Percentiles rank a stretch among this genome's conserved stretches.
These are phyloP conservation scores for barrel medic (Medicago truncatula) DNA, from an alignment of 306 rosid genomes.

Conservation along the genomic window MtrunA17r5.0-ANR NC_053042.1:37731501-37732000, in stretches of 20 bases:
- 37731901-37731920: not conserved
- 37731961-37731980: conserved; percentile 3
- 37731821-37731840: conserved; percentile 77
- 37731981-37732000: conserved; percentile 40
- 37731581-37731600: conserved; percentile 68
- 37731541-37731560: not conserved
- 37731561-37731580: not conserved
- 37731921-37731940: conserved; percentile 8
- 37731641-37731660: conserved; percentile 88
- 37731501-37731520: conserved; percentile 71
- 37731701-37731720: conserved; percentile 84
- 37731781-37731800: conserved; percentile 72
- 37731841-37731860: conserved; percentile 42
- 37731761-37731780: conserved; percentile 73
- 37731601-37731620: conserved; percentile 92
- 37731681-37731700: conserved; percentile 91
- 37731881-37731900: not conserved
- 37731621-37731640: conserved; percentile 92
- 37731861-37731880: conserved; percentile 44
- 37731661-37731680: conserved; percentile 94
- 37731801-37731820: conserved; percentile 79
- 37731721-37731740: conserved; percentile 73
- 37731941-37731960: not conserved
- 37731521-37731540: not conserved
- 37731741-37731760: conserved; percentile 72